phyloP scores from a whole-genome alignment of 2,329 filamentous ascomycete genomes.

The Phialocephala sp. region DNA sequence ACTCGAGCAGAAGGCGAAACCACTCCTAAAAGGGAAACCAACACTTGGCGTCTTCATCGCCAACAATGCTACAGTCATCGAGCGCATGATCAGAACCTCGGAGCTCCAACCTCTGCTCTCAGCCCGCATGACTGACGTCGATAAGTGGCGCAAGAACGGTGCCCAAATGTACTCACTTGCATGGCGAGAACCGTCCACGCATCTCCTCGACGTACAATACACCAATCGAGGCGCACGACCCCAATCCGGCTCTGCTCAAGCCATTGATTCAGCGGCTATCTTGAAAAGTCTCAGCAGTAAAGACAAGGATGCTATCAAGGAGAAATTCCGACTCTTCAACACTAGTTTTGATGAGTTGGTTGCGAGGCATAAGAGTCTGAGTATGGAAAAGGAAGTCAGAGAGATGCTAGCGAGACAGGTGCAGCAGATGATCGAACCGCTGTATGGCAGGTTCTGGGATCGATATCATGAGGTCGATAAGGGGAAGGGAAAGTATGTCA shows the following conservation, averaged over 20 bases:
- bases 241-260: slow-evolving; percentile 67
- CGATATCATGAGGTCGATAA: slow-evolving; percentile 97
- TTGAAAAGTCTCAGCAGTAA: slow-evolving; percentile 85
- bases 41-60: slow-evolving; percentile 87
- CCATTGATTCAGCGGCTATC: slow-evolving; percentile 78
- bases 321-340: slow-evolving; percentile 95
- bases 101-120: slow-evolving; percentile 77
- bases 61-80: slow-evolving; percentile 84
- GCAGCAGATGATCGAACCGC: slow-evolving; percentile 87
- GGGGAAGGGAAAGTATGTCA: slow-evolving; percentile 97
- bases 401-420: slow-evolving; percentile 82
- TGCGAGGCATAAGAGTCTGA: slow-evolving; percentile 77
- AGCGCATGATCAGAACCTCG: slow-evolving; percentile 82
- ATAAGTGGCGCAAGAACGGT: slow-evolving; percentile 87
- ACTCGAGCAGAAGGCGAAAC: slow-evolving; percentile 75
- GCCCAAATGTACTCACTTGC: slow-evolving; percentile 81
- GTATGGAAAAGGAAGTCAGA: slow-evolving; percentile 91
- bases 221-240: slow-evolving; percentile 76
- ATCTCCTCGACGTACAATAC: slow-evolving; percentile 90
- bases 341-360: slow-evolving; percentile 88
- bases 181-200: slow-evolving; percentile 85
- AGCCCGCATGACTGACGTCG: slow-evolving; percentile 69
- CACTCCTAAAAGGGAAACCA: slow-evolving; percentile 75
- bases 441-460: slow-evolving; percentile 96
- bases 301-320: slow-evolving; percentile 95